Percentiles rank a stretch among this genome's conserved stretches.
Evolutionary conservation across 768 basidiomycete genomes (phyloP).

Genomic region (Filobasidium wieringae): DNA sequence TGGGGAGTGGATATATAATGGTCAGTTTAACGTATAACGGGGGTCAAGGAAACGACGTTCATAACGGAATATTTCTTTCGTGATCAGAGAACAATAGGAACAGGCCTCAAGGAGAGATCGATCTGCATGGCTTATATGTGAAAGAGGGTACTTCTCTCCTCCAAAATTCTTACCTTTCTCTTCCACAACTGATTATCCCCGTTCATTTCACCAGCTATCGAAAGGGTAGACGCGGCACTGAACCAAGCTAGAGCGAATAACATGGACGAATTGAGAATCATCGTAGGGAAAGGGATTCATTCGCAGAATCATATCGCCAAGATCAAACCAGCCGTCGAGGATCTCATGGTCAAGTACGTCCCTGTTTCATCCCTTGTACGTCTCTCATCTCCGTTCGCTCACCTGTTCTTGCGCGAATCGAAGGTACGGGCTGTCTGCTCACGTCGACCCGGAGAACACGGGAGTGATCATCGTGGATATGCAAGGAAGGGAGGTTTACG

Average conservation of each 20-base stretch:
- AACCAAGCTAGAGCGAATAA: conserved; percentile 55
- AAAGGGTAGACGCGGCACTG: conserved; percentile 58
- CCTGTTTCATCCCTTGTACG: background rate
- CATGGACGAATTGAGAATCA: conserved; percentile 57
- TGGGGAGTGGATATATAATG: conserved; percentile 72
- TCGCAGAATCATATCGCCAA: conserved; percentile 64
- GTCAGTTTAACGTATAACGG: conserved; percentile 41
- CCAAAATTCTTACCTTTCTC: background rate
- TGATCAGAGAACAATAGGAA: conserved; percentile 46
- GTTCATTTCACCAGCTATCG: conserved; percentile 45
- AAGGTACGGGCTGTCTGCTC: conserved; percentile 61
- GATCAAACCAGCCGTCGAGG: conserved; percentile 82
- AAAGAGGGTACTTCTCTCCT: conserved; percentile 49
- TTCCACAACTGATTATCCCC: background rate
- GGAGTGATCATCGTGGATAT: conserved; percentile 77
- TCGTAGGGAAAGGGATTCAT: conserved; percentile 86
- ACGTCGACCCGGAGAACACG: conserved; percentile 64
- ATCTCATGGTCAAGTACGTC: conserved; percentile 60
- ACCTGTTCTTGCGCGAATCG: background rate
- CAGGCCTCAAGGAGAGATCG: conserved; percentile 61
- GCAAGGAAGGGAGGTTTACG: conserved; percentile 40
- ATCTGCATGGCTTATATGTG: conserved; percentile 85
- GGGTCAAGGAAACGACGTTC: background rate
- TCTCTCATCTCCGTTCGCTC: conserved; percentile 33
- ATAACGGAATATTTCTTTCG: background rate